A percentile compares a stretch with the other conserved stretches of the same genome.
Evolutionary conservation across 805 yeast species (phyloP).

Genomic region (Candida hungchunana): DNA sequence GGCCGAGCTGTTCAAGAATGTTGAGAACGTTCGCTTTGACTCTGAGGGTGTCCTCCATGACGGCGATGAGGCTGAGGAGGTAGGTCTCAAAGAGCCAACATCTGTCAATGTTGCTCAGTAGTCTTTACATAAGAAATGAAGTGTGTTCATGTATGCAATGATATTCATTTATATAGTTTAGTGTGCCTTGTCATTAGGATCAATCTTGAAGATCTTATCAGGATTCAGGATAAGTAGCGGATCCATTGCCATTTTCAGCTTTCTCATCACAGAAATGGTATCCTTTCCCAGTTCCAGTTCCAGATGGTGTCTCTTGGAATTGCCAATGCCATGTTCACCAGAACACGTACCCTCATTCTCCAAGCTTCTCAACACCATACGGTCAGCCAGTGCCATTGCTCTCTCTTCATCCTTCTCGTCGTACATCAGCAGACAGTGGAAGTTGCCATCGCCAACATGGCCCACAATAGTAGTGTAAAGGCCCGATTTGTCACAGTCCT

Average conservation of each 20-base stretch:
- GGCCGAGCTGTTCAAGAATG: slow-evolving; percentile 45
- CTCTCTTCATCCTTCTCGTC: slow-evolving; percentile 42
- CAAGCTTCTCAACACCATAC: slow-evolving; percentile 62
- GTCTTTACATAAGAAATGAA: too few relatives aligned
- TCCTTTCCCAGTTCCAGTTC: slow-evolving; percentile 61
- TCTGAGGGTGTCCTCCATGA: slow-evolving; percentile 29
- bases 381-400: slow-evolving; percentile 51
- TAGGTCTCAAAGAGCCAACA: too few relatives aligned
- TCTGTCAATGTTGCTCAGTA: not conserved
- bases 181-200: slow-evolving; percentile 41
- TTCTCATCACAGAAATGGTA: slow-evolving; percentile 68
- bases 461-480: slow-evolving; percentile 62
- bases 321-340: slow-evolving; percentile 85
- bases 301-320: slow-evolving; percentile 62
- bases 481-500: slow-evolving; percentile 50
- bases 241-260: slow-evolving; percentile 65
- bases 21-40: slow-evolving; percentile 35
- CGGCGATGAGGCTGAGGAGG: slow-evolving; percentile 1
- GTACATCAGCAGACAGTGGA: slow-evolving; percentile 64
- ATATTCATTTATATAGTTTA: not conserved
- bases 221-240: slow-evolving; percentile 73
- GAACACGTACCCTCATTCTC: slow-evolving; percentile 76
- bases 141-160: not conserved
- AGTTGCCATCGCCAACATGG: slow-evolving; percentile 82
- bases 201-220: slow-evolving; percentile 70